phyloP scores from a whole-genome alignment of 495 filamentous ascomycete genomes.

The Aspergillus sclerotioniger region DNA sequence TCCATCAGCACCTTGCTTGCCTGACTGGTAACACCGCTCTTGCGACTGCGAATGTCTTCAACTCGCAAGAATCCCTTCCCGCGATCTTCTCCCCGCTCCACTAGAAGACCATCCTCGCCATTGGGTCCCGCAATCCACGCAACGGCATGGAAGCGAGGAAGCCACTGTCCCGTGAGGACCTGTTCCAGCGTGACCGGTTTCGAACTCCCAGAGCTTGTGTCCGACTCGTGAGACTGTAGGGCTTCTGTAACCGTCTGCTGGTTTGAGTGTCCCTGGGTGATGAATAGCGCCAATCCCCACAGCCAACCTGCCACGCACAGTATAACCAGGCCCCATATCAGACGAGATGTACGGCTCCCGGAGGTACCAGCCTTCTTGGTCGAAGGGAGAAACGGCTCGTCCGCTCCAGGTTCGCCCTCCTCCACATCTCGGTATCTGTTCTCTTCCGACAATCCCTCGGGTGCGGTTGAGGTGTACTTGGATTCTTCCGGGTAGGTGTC shows the following conservation, averaged over 20 bases:
- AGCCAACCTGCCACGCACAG: conserved; percentile 77
- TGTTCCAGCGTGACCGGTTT: conserved; percentile 81
- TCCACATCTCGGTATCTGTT: conserved; percentile 42
- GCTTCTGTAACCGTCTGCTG: conserved; percentile 23
- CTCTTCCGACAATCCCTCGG: conserved; percentile 2
- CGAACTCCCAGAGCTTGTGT: conserved; percentile 58
- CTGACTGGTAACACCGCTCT: conserved; percentile 40
- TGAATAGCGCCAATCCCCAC: conserved; percentile 70
- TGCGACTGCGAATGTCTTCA: conserved; percentile 73
- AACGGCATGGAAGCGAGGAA: conserved; percentile 63
- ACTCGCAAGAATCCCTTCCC: conserved; percentile 75
- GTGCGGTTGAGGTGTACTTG: conserved; percentile 21
- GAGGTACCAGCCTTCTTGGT: conserved; percentile 24
- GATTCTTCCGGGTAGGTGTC: conserved; percentile 32
- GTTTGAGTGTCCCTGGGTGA: conserved; percentile 49
- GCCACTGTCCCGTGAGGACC: conserved; percentile 72
- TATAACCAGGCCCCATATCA: conserved; percentile 65
- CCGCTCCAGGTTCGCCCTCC: conserved; percentile 28
- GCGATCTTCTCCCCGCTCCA: conserved; percentile 58
- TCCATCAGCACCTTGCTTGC: conserved; percentile 73
- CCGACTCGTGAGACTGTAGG: conserved; percentile 51
- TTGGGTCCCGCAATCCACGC: conserved; percentile 84
- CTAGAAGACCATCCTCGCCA: conserved; percentile 81
- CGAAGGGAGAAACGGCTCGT: conserved; percentile 29
- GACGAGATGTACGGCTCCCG: conserved; percentile 49